Conservation (phyloP, 306 rosid species). For the Prunus mongolica region DNA sequence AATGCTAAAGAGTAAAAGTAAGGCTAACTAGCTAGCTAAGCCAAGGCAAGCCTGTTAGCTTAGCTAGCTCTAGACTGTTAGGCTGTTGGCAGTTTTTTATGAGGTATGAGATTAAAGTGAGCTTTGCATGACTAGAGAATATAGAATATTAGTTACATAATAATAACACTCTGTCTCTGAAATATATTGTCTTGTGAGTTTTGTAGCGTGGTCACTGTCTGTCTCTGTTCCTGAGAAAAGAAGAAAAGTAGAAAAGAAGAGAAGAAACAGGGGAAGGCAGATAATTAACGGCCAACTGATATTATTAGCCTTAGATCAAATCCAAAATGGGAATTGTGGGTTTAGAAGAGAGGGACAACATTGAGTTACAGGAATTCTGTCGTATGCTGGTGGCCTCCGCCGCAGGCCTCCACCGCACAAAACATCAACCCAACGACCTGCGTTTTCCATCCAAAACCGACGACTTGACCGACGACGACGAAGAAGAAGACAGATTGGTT, state of each 20-base stretch:
- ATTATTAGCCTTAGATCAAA: neutral
- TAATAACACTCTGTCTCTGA: neutral
- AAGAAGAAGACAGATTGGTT: slow-evolving; percentile 32
- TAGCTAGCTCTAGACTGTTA: too few relatives aligned
- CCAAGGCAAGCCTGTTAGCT: neutral
- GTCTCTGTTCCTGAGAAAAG: too few relatives aligned
- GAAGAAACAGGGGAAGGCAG: too few relatives aligned
- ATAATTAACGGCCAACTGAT: neutral
- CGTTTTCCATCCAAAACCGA: neutral
- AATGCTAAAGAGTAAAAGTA: too few relatives aligned
- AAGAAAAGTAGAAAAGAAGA: too few relatives aligned
- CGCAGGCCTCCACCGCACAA: slow-evolving; percentile 37
- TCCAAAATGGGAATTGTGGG: slow-evolving; percentile 52
- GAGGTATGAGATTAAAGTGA: too few relatives aligned
- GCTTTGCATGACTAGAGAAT: neutral
- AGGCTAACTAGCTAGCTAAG: neutral
- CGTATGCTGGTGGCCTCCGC: slow-evolving; percentile 38
- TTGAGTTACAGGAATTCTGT: slow-evolving; percentile 49
- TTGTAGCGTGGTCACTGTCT: too few relatives aligned
- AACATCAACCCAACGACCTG: slow-evolving; percentile 27
- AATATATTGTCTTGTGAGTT: too few relatives aligned
- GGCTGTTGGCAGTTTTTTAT: too few relatives aligned
- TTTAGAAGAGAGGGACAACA: slow-evolving; percentile 37
- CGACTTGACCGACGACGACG: slow-evolving; percentile 11
- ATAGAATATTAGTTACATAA: too few relatives aligned